Evolutionary conservation across 1,284 basidiomycete species (phyloP), one percentile per base, ranked within the genome.

Genomic region (Athelia psychrophila): DNA sequence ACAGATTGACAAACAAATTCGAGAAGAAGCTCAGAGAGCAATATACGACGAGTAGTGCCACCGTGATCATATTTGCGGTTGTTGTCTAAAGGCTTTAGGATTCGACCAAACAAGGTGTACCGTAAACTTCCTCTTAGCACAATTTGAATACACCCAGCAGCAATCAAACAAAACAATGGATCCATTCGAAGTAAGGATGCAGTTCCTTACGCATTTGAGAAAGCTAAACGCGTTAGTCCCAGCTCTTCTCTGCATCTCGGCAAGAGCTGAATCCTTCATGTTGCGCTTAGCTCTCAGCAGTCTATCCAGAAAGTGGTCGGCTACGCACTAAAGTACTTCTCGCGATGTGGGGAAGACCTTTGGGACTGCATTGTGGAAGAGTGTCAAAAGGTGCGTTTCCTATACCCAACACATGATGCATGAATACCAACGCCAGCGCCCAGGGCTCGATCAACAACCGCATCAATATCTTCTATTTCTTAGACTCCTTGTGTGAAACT

Each of bases 331-430:
- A 94, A 93, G 65, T 86, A 92, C 66, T 93, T 88, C 51, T 72
- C 84, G 1, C 76, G 80, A 48, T 94, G 90, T 54, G 90, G 91
- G 10, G 91, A 96, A 59, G 94, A 97, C 65, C 72, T 98, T 3
- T 98, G 95, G 95, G 93, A 95, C 58, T 97, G 94, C 63, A 83
- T 97, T 47, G 72, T 94, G 19, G 93, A 96, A 64, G 91, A 96
- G 73, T 92, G 88, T 58, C 85, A 84, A 65, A 94, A 92, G 80
- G 91, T 86, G 51, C 57, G 51, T 42, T n/a, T 8, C 9, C 20
- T 42, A 5, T 16, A n/a, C n/a, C 8, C 20, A 42, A 16, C 16
- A 8, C 38, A 5, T 30, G 27, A 13, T 6, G 38, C 16, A n/a
- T 42, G 20, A 42, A n/a, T 9, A 5, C n/a, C n/a, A 42, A 42